Conservation (phyloP, 2,329 filamentous ascomycete genomes). For the Xylaria sp. region DNA sequence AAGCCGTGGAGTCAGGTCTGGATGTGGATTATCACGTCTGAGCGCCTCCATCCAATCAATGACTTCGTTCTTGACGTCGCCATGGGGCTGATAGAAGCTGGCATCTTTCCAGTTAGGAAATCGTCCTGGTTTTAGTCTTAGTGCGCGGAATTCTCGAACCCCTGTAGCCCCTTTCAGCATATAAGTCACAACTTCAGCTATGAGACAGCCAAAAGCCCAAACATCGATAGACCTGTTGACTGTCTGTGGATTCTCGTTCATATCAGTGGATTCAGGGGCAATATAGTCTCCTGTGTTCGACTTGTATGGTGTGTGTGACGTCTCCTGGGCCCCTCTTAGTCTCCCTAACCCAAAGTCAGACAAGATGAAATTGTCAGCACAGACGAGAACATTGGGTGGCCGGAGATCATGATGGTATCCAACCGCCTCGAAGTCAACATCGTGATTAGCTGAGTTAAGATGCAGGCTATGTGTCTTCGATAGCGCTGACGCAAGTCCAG, state of each 20-base stretch:
- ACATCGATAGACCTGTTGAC: slow-evolving; percentile 13
- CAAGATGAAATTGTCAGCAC: not conserved
- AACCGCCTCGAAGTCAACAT: slow-evolving; percentile 5
- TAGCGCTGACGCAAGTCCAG: slow-evolving; percentile 10
- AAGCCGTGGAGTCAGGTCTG: not conserved
- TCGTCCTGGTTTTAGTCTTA: not conserved
- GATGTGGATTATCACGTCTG: not conserved
- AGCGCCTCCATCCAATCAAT: slow-evolving; percentile 3
- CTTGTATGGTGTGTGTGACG: slow-evolving; percentile 10
- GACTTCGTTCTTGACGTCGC: slow-evolving; percentile 2
- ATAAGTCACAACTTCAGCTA: slow-evolving; percentile 7
- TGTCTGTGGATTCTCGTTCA: not conserved
- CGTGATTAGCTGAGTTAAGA: slow-evolving; percentile 6
- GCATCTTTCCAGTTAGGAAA: not conserved
- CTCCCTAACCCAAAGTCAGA: slow-evolving; percentile 19
- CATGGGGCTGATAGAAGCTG: slow-evolving; percentile 1
- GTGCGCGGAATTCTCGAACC: not conserved
- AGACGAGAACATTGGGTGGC: slow-evolving; percentile 12
- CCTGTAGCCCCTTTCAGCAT: slow-evolving; percentile 2
- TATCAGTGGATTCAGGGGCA: slow-evolving; percentile 12
- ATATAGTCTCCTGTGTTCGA: not conserved
- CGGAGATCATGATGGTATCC: slow-evolving; percentile 22
- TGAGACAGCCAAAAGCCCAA: slow-evolving; percentile 19
- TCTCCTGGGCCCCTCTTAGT: not conserved
- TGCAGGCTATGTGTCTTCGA: not conserved